Evolutionary conservation across 192 early-diverging fungal genomes (phyloP), one percentile per base, ranked within the genome.

Genomic region (Coemansia umbellata): DNA sequence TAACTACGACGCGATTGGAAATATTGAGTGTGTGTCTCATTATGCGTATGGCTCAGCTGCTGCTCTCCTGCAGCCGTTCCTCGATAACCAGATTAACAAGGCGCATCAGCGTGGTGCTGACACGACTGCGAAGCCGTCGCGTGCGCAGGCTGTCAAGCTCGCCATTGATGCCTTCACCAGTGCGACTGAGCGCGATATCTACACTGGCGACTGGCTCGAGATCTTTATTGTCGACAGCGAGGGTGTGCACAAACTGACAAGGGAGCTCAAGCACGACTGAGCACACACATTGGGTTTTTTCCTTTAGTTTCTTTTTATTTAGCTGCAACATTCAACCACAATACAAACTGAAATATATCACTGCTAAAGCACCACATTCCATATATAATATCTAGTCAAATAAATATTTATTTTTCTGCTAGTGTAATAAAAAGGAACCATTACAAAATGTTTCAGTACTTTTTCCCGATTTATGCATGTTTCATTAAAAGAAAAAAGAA

Each of bases 181-280:
- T 23, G 95, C 94, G 14, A 89, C 97, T 2, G 97, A 99, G 81
- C 91, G 97, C 50, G 95, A 99, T 69, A 99, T 98, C 44, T 87
- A 97, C 73, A 99, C 97, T 17, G 97, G 97, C 56, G 97, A 99
- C 74, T 85, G 79, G 66, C 78, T 97, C 9, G 91, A 99, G 55
- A 87, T 98, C 57, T 95, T 89, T 76, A 79, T 91, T 27, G 85
- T 99, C 48, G 88, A 81, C 36, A 82, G 69, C 59, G 82, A 81
- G 10, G 91, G 90, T 27, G 84, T 94, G 37, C 79, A 86, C 28
- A 79, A 87, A 54, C 77, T 89, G 67, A 79, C 69, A 55, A 78
- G 82, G 58, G 81, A 79, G 45, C 82, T 99, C 77, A 99, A 95
- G 87, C 84, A 79, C 65, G 97, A 99, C 83, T 99, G 84, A 76